A percentile compares a stretch with the other conserved stretches of the same genome.
These are phyloP conservation scores for Aspergillus felis DNA, from an alignment of 2,329 filamentous ascomycete species.

Conservation along the genomic window DNA sequence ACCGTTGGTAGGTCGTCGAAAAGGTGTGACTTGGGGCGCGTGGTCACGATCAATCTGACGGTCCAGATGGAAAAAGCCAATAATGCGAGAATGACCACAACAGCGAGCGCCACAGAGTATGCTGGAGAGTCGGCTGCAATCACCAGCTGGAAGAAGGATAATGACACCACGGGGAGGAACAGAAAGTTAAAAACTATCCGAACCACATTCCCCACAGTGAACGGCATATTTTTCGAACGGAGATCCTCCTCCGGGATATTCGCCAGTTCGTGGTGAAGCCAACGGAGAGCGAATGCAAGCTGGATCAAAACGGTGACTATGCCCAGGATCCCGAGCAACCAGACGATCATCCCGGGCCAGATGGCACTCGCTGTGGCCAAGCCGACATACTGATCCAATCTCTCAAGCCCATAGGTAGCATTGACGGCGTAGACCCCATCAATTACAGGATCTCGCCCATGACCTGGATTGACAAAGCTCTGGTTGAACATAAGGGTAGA, in stretches of 20 bases:
- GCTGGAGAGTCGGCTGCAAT: constrained; percentile 64
- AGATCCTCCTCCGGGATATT: constrained; percentile 79
- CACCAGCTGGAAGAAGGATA: constrained; percentile 90
- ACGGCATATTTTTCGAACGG: constrained; percentile 85
- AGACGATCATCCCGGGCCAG: constrained; percentile 92
- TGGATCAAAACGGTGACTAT: constrained; percentile 68
- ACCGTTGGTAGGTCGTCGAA: constrained; percentile 93
- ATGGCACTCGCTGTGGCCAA: constrained; percentile 73
- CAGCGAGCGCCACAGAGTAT: constrained; percentile 70
- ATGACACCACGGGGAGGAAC: constrained; percentile 75
- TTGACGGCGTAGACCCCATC: constrained; percentile 87
- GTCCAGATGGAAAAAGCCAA: constrained; percentile 74
- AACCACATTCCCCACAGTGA: constrained; percentile 73
- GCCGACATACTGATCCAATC: constrained; percentile 75
- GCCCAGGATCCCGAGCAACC: constrained; percentile 74
- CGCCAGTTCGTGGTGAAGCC: constrained; percentile 68
- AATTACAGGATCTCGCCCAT: constrained; percentile 62
- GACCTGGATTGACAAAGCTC: constrained; percentile 70
- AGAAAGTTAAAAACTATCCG: constrained; percentile 92
- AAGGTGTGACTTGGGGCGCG: constrained; percentile 76
- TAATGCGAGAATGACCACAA: constrained; percentile 68
- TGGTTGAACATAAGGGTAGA: constrained; percentile 89
- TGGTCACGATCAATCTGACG: constrained; percentile 72
- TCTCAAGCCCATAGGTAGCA: constrained; percentile 73
- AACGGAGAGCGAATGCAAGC: constrained; percentile 70